These are phyloP conservation scores for Grosmannia huntii DNA, from an alignment of 2,329 filamentous ascomycete genomes.

Conservation along the genomic window DNA sequence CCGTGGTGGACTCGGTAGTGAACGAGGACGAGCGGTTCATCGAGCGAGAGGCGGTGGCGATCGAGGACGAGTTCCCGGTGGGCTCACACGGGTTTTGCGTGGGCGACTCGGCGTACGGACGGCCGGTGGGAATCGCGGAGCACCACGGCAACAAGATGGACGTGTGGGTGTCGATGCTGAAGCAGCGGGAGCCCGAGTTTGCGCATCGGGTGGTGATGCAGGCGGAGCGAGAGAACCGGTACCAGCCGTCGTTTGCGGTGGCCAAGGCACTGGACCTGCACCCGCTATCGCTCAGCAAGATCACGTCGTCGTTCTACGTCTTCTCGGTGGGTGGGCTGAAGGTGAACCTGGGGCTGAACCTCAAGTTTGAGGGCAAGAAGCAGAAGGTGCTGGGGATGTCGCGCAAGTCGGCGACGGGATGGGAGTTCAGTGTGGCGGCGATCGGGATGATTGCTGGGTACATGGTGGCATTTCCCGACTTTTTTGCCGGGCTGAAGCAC, in stretches of 20 bases:
- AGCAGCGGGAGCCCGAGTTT: slow-evolving; percentile 69
- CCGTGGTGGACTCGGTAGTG: slow-evolving; percentile 77
- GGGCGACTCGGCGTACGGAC: slow-evolving; percentile 83
- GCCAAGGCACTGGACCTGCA: slow-evolving; percentile 72
- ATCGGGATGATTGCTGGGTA: slow-evolving; percentile 72
- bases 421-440: slow-evolving; percentile 88
- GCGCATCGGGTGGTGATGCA: slow-evolving; percentile 58
- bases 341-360: slow-evolving; percentile 83
- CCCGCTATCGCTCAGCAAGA: slow-evolving; percentile 81
- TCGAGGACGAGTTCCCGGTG: slow-evolving; percentile 82
- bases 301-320: slow-evolving; percentile 88
- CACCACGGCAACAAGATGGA: slow-evolving; percentile 63
- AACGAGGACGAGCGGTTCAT: slow-evolving; percentile 90
- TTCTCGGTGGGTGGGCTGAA: slow-evolving; percentile 56
- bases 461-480: slow-evolving; percentile 89
- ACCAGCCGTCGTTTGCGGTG: slow-evolving; percentile 80
- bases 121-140: slow-evolving; percentile 69
- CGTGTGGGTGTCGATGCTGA: slow-evolving; percentile 61
- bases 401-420: slow-evolving; percentile 70
- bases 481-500: slow-evolving; percentile 76
- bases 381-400: slow-evolving; percentile 94
- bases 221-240: slow-evolving; percentile 59
- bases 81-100: slow-evolving; percentile 82
- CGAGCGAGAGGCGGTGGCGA: slow-evolving; percentile 73
- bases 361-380: slow-evolving; percentile 95